Conservation (phyloP, 768 basidiomycete species). For the Suillus tomentosus region DNA sequence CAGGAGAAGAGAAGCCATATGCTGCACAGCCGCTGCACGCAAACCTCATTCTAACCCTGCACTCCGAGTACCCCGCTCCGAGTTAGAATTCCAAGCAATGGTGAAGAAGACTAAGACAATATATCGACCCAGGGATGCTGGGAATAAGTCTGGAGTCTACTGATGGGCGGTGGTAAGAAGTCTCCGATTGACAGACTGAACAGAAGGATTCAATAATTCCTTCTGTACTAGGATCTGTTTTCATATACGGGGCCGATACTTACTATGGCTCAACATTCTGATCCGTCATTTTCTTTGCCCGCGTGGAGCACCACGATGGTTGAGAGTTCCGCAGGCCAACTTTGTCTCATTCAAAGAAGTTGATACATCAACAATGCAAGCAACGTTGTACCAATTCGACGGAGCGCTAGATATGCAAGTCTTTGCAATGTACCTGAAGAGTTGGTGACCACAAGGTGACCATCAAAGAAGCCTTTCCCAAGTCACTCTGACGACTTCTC, state of each 20-base stretch:
- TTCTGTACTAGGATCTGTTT: background rate
- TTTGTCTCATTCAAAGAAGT: constrained; percentile 84
- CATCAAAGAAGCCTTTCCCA: constrained; percentile 60
- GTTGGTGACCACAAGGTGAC: constrained; percentile 45
- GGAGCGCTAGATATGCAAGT: constrained; percentile 44
- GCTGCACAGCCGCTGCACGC: background rate
- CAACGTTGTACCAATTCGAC: constrained; percentile 78
- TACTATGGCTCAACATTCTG: background rate
- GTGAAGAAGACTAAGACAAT: background rate
- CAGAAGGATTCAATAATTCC: background rate
- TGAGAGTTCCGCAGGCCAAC: constrained; percentile 45
- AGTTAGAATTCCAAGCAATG: background rate
- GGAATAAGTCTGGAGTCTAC: background rate
- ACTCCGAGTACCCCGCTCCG: background rate
- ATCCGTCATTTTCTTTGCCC: background rate
- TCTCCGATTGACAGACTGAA: background rate
- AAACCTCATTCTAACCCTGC: background rate
- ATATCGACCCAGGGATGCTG: background rate
- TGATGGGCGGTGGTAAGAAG: background rate
- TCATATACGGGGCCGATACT: background rate
- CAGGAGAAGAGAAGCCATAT: background rate
- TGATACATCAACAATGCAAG: constrained; percentile 76
- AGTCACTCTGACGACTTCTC: constrained; percentile 39
- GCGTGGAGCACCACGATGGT: background rate
- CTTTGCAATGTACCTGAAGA: constrained; percentile 66